Evolutionary conservation across 257 asterid genomes (phyloP).

Genomic region (Striga asiatica): DNA sequence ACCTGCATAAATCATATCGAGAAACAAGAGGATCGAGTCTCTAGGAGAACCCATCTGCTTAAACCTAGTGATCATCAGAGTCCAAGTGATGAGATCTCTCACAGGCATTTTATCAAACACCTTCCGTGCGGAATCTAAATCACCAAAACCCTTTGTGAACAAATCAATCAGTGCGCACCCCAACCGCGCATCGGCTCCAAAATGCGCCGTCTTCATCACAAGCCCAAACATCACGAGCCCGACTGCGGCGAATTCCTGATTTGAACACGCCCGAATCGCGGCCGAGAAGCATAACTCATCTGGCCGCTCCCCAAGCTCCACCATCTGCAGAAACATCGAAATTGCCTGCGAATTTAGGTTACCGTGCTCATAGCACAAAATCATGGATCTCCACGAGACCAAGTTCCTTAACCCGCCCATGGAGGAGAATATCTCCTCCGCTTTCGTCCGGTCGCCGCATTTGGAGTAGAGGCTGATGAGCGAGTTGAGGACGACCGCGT

Average conservation of each 20-base stretch:
- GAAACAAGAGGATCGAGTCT: constrained; percentile 38
- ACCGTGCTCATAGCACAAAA: constrained; percentile 58
- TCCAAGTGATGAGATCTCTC: constrained; percentile 72
- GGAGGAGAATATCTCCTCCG: constrained; percentile 37
- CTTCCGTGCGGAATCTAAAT: constrained; percentile 45
- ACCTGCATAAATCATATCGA: constrained; percentile 54
- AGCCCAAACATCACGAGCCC: constrained; percentile 66
- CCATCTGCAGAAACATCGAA: constrained; percentile 45
- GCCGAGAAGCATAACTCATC: constrained; percentile 77
- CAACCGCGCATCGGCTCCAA: constrained; percentile 67
- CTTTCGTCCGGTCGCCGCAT: constrained; percentile 57
- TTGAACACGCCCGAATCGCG: constrained; percentile 62
- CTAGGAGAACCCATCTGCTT: constrained; percentile 42
- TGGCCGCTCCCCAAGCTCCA: constrained; percentile 55
- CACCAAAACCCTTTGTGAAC: constrained; percentile 55
- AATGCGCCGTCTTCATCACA: constrained; percentile 57
- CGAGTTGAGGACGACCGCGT: constrained; percentile 59
- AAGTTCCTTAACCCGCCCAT: constrained; percentile 58
- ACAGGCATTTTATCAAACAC: constrained; percentile 77
- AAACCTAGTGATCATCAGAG: constrained; percentile 71
- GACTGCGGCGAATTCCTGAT: constrained; percentile 26
- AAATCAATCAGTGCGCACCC: constrained; percentile 82
- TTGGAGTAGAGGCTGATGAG: constrained; percentile 72
- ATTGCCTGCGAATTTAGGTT: constrained; percentile 42
- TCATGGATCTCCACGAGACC: constrained; percentile 93